Conservation (phyloP, 352 stramenopile species). For the Pythium rhizo-oryzae region DNA sequence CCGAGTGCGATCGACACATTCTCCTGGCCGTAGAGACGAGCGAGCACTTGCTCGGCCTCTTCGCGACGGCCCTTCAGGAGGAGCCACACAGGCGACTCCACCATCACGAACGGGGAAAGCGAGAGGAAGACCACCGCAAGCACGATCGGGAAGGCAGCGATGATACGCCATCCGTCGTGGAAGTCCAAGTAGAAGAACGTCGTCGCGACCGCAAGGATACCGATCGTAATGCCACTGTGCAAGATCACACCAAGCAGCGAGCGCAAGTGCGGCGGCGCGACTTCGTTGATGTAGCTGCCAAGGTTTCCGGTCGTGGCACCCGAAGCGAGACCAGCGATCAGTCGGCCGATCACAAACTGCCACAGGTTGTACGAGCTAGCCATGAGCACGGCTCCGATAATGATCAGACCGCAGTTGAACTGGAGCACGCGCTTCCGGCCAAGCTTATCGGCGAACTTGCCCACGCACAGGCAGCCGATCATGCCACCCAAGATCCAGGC, state of each 20-base stretch:
- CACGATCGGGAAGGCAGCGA: constrained; percentile 57
- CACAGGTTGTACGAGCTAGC: constrained; percentile 33
- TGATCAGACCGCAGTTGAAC: constrained; percentile 41
- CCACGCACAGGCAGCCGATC: constrained; percentile 37
- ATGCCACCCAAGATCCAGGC: constrained; percentile 48
- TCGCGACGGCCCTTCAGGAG: constrained; percentile 36
- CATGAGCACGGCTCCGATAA: constrained; percentile 36
- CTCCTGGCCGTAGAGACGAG: constrained; percentile 34
- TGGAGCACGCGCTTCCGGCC: constrained; percentile 37
- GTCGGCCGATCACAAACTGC: constrained; percentile 40
- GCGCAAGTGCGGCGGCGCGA: constrained; percentile 44
- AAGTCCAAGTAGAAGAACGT: constrained; percentile 65
- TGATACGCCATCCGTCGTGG: constrained; percentile 53
- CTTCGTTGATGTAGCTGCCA: constrained; percentile 51
- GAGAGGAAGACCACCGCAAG: constrained; percentile 46
- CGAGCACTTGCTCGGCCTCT: constrained; percentile 33
- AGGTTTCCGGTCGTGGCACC: constrained; percentile 37
- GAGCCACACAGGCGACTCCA: constrained; percentile 48
- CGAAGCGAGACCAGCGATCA: constrained; percentile 43
- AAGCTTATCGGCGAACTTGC: constrained; percentile 34
- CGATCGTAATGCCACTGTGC: constrained; percentile 51
- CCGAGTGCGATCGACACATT: constrained; percentile 34
- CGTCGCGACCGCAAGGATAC: constrained; percentile 46
- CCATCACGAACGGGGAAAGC: constrained; percentile 42
- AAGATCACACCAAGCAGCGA: constrained; percentile 36